Percentiles rank a stretch among this genome's conserved stretches.
phyloP scores from a whole-genome alignment of 2,329 filamentous ascomycete genomes.

The Thelonectria olida region DNA sequence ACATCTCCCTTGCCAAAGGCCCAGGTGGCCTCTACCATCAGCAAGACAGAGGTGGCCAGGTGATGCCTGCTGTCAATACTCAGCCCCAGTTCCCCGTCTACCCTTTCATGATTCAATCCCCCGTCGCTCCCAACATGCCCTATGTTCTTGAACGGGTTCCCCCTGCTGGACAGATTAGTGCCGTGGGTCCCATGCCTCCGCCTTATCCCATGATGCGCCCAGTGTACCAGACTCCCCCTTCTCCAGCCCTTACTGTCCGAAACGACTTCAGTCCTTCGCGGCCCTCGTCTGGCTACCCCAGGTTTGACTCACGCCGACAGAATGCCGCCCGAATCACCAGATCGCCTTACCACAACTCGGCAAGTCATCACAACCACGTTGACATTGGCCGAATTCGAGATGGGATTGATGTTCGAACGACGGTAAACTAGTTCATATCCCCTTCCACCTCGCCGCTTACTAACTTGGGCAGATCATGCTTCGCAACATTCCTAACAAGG shows the following conservation, averaged over 20 bases:
- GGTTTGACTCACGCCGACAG: slow-evolving; percentile 57
- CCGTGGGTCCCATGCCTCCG: slow-evolving; percentile 43
- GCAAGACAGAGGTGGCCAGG: slow-evolving; percentile 1
- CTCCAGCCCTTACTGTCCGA: slow-evolving; percentile 46
- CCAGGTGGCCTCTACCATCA: slow-evolving; percentile 18
- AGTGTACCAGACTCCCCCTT: slow-evolving; percentile 44
- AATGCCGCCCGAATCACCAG: slow-evolving; percentile 57
- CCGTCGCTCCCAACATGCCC: slow-evolving; percentile 39
- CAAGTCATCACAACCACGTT: slow-evolving; percentile 69
- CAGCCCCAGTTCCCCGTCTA: slow-evolving; percentile 43
- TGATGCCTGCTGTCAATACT: slow-evolving; percentile 27
- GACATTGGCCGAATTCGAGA: slow-evolving; percentile 68
- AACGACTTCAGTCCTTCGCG: slow-evolving; percentile 54
- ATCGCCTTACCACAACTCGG: slow-evolving; percentile 56
- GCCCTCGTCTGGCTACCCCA: slow-evolving; percentile 44
- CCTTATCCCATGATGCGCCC: slow-evolving; percentile 43
- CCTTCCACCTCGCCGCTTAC: neutral
- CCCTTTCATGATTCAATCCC: slow-evolving; percentile 46
- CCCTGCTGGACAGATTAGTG: slow-evolving; percentile 25
- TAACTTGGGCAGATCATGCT: slow-evolving; percentile 78
- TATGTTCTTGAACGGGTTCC: slow-evolving; percentile 42
- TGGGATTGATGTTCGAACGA: slow-evolving; percentile 79
- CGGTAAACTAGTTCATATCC: slow-evolving; percentile 63
- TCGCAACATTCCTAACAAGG: slow-evolving; percentile 92
- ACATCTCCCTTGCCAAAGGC: slow-evolving; percentile 28